phyloP scores from a whole-genome alignment of 208 protist genomes.

The Tetramitus jugosus region DNA sequence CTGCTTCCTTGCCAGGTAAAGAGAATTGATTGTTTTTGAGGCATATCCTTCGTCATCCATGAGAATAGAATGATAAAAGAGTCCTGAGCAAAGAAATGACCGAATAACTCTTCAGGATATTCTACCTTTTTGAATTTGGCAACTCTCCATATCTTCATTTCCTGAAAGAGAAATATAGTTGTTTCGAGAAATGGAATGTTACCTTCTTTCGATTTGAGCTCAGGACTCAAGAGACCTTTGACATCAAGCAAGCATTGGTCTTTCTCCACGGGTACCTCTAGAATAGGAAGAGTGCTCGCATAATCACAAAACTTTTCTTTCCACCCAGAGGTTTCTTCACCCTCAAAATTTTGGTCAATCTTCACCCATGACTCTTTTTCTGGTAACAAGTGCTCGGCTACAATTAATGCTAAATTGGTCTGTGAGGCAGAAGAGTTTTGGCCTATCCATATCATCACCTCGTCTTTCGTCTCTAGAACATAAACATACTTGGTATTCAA shows the following conservation, averaged over 20 bases:
- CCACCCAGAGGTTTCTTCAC: not conserved
- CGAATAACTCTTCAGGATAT: not conserved
- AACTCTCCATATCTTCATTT: not conserved
- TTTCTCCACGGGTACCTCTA: constrained; percentile 7
- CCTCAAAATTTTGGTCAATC: too few relatives aligned
- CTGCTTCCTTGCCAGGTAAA: constrained; percentile 19
- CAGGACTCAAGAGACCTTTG: not conserved
- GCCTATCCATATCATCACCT: too few relatives aligned
- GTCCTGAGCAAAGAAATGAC: not conserved
- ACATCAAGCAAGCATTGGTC: not conserved
- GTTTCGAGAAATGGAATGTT: not conserved
- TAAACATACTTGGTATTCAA: too few relatives aligned
- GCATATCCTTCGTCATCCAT: not conserved
- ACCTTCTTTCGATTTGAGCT: not conserved
- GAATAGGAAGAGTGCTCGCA: not conserved
- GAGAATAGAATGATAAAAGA: constrained; percentile 3
- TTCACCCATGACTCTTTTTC: not conserved
- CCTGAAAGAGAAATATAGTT: not conserved
- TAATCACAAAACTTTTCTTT: constrained; percentile 24
- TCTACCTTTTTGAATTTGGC: not conserved
- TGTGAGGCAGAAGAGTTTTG: too few relatives aligned
- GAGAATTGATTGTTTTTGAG: not conserved
- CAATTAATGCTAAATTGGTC: too few relatives aligned
- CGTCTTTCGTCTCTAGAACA: too few relatives aligned
- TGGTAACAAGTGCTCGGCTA: too few relatives aligned